Percentiles rank a stretch among this genome's conserved stretches.
Evolutionary conservation across 2,329 filamentous ascomycete genomes (phyloP).

Genomic region (Colletotrichum plurivorum): DNA sequence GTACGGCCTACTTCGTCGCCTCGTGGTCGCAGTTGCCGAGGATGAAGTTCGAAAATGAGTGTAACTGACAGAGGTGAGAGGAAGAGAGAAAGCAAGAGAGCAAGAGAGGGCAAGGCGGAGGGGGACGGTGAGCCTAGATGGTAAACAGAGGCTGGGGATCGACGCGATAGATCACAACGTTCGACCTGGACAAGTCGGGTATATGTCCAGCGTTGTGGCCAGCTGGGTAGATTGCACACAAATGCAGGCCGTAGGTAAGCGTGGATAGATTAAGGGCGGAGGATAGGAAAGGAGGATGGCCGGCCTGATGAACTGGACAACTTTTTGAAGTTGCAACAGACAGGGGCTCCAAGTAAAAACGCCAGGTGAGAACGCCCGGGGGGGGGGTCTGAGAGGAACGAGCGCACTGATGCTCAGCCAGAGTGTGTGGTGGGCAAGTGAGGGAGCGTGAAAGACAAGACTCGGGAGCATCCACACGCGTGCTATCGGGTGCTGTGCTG

Average conservation of each 20-base stretch:
- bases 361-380: constrained; percentile 24
- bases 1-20: neutral
- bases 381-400: constrained; percentile 25
- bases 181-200: constrained; percentile 18
- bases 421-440: neutral
- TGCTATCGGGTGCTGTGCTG: neutral
- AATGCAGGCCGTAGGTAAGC: constrained; percentile 27
- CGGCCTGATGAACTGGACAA: constrained; percentile 35
- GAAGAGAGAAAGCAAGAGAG: neutral
- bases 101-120: neutral
- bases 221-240: constrained; percentile 31
- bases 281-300: constrained; percentile 16
- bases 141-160: constrained; percentile 13
- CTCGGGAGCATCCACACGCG: constrained; percentile 17
- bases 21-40: constrained; percentile 8
- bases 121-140: constrained; percentile 17
- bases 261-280: constrained; percentile 24
- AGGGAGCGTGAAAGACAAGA: constrained; percentile 13
- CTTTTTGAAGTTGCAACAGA: constrained; percentile 39
- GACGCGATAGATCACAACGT: constrained; percentile 15
- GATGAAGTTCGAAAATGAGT: neutral
- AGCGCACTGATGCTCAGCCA: constrained; percentile 16
- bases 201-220: constrained; percentile 32
- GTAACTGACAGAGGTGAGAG: neutral
- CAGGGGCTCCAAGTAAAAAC: constrained; percentile 37